Evolutionary conservation across 306 rosid genomes (phyloP).

Genomic region (Pyrus pyrifolia): DNA sequence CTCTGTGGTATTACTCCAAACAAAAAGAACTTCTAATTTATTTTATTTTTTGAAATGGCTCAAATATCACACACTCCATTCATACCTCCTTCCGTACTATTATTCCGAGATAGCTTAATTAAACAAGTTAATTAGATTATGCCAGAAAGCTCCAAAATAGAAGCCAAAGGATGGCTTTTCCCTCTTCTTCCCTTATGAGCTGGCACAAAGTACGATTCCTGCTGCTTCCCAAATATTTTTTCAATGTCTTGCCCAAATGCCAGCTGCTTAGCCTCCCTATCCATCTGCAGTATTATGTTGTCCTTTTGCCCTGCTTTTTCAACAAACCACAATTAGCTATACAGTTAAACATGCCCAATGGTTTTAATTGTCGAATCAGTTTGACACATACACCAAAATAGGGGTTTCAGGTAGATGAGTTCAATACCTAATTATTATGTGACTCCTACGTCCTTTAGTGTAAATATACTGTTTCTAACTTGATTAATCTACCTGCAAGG

Average conservation of each 20-base stretch:
- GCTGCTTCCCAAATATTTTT: constrained; percentile 9
- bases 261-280: constrained; percentile 21
- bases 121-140: background rate
- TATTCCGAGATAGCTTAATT: background rate
- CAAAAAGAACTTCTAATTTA: background rate
- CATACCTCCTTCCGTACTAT: background rate
- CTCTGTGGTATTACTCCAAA: background rate
- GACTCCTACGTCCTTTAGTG: too few species aligned
- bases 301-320: constrained; percentile 11
- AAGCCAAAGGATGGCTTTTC: background rate
- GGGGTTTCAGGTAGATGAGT: too few species aligned
- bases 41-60: background rate
- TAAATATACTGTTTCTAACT: background rate
- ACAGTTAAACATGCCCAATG: background rate
- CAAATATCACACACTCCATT: background rate
- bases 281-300: constrained; percentile 12
- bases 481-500: constrained; percentile 14
- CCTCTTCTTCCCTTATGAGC: background rate
- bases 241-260: constrained; percentile 25
- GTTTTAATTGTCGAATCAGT: too few species aligned
- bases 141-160: background rate
- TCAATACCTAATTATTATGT: too few species aligned
- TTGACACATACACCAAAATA: too few species aligned
- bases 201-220: constrained; percentile 20
- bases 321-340: background rate